phyloP scores from a whole-genome alignment of 2,329 filamentous ascomycete genomes.

The Pyrenophora seminiperda region DNA sequence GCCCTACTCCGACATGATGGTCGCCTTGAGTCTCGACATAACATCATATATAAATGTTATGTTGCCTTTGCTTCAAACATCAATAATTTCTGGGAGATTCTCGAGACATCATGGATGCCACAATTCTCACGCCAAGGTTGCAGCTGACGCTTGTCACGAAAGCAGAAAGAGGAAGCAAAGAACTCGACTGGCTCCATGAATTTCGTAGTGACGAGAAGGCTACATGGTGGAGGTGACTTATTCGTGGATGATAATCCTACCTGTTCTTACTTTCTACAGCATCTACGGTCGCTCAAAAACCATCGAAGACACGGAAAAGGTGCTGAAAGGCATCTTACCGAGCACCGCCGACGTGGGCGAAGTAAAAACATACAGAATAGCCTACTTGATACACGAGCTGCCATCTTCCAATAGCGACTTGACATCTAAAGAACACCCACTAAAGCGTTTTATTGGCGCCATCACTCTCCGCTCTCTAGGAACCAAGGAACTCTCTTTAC shows the following conservation, averaged over 20 bases:
- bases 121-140: conserved; percentile 36
- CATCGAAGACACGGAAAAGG: conserved; percentile 36
- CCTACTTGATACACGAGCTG: conserved; percentile 37
- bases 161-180: conserved; percentile 36
- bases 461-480: conserved; percentile 28
- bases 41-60: background rate
- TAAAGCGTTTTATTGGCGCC: conserved; percentile 30
- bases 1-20: conserved; percentile 6
- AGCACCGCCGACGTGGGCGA: conserved; percentile 7
- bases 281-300: conserved; percentile 32
- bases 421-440: background rate
- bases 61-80: background rate
- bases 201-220: conserved; percentile 37
- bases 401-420: background rate
- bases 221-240: conserved; percentile 40
- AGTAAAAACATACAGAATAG: conserved; percentile 27
- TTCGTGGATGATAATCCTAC: background rate
- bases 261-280: conserved; percentile 18
- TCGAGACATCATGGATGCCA: conserved; percentile 27
- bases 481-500: conserved; percentile 16
- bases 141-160: conserved; percentile 39
- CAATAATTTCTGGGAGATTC: background rate
- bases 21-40: background rate
- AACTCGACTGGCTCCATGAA: conserved; percentile 45
- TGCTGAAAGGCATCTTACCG: conserved; percentile 22